A percentile compares a stretch with the other conserved stretches of the same genome.
Conservation (phyloP, 768 basidiomycete species). For the Rhizopogon salebrosus region DNA sequence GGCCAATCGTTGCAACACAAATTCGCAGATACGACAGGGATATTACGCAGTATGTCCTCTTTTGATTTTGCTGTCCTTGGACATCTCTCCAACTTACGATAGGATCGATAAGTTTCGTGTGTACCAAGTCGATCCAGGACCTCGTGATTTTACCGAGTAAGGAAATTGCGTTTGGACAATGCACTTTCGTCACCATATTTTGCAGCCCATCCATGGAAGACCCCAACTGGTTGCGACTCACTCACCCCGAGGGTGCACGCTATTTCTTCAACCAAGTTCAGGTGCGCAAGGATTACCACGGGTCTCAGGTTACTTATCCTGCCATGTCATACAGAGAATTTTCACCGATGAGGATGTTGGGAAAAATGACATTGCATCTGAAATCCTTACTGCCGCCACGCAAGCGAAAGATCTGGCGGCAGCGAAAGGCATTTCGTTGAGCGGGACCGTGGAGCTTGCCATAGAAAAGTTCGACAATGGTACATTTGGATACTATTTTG, state of each 20-base stretch:
- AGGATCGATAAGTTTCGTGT: background rate
- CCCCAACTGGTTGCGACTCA: background rate
- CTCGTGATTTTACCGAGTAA: background rate
- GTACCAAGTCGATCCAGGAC: background rate
- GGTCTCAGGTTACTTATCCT: background rate
- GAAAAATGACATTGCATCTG: background rate
- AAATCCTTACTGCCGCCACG: background rate
- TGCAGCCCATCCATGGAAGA: background rate
- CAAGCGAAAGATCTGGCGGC: background rate
- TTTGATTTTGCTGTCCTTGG: background rate
- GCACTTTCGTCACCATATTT: background rate
- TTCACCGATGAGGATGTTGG: slow-evolving; percentile 29
- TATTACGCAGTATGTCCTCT: background rate
- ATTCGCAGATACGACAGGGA: background rate
- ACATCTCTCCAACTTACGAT: background rate
- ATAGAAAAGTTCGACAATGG: background rate
- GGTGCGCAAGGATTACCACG: slow-evolving; percentile 22
- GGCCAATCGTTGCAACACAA: background rate
- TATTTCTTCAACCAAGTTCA: slow-evolving; percentile 43
- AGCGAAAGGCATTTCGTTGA: background rate
- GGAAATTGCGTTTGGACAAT: background rate
- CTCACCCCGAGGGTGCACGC: slow-evolving; percentile 51
- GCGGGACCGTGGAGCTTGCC: background rate
- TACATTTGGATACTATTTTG: slow-evolving; percentile 37
- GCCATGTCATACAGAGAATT: slow-evolving; percentile 27